Evolutionary conservation across 805 yeast species (phyloP), one percentile per base, ranked within the genome.

Genomic region (Candida pini): DNA sequence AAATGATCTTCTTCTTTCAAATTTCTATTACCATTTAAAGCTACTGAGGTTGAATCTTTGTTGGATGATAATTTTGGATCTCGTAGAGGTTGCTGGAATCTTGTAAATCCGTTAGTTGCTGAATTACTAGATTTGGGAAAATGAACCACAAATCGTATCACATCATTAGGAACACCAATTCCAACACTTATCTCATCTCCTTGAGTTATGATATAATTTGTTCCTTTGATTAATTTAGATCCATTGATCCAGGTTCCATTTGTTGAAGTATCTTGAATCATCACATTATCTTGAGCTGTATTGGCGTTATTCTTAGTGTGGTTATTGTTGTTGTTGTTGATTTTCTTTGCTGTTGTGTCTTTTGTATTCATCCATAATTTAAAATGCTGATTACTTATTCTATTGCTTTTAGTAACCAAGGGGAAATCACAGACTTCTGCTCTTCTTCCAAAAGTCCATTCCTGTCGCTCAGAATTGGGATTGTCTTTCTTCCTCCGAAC

Each of bases 161-260:
- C 73, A 46, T 92, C 97, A 18, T 68, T 65, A 2, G 81, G 70
- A 1, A 89, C 82, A 5, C 97, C 97, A 13, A 78, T 66, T 0
- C 97, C 98, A 0, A 92, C 84, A 1, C 89, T 73, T 25, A 92
- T 81, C 53, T 87, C 96, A 59, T 92, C 99, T 5, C 97, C 97
- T 53, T 87, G 96, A 28, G 80, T 78, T 25, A 92, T 59, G 36
- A 90, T 75, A 55, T 85, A 86, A 49, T 86, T 85, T 31, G 81
- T 76, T 15, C 83, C 83, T 51, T 81, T 83, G 17, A 79, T 85
- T 14, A 90, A 58, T 33, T 86, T 68, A 25, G 69, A 69, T 21
- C 80, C 79, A 62, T 90, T 92, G 31, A 90, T 62, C 67, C 76
- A 82, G 0, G 98, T 92, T 6, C 98, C 98, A 62, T 92, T 92